A percentile compares a stretch with the other conserved stretches of the same genome.
Evolutionary conservation across 2,329 filamentous ascomycete species (phyloP).

Genomic region (Pseudocercospora pini-densiflorae): DNA sequence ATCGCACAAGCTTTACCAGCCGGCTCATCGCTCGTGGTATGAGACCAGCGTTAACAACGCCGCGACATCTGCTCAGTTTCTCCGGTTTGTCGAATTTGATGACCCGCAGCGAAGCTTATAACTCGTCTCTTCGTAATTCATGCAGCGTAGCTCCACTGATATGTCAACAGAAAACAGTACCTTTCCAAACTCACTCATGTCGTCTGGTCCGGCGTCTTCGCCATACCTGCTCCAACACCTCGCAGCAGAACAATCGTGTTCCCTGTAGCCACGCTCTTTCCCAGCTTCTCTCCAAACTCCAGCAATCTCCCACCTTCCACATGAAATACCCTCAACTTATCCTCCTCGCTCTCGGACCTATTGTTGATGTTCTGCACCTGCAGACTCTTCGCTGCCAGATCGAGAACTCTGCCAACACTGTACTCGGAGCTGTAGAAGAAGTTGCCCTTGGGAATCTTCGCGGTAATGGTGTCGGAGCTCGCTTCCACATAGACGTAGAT

Average conservation of each 20-base stretch:
- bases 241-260: conserved; percentile 89
- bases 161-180: not conserved
- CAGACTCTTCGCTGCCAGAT: conserved; percentile 74
- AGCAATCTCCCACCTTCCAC: conserved; percentile 86
- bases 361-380: conserved; percentile 88
- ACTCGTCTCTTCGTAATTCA: not conserved
- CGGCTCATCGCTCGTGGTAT: not conserved
- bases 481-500: conserved; percentile 91
- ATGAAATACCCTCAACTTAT: conserved; percentile 86
- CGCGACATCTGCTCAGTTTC: not conserved
- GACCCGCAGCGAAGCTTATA: not conserved
- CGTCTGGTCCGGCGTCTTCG: conserved; percentile 35
- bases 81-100: not conserved
- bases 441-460: conserved; percentile 72
- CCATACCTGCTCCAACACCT: conserved; percentile 72
- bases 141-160: not conserved
- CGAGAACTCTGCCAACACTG: conserved; percentile 84
- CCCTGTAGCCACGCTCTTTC: conserved; percentile 71
- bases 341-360: conserved; percentile 72
- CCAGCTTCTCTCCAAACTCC: conserved; percentile 87
- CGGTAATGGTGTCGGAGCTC: conserved; percentile 80
- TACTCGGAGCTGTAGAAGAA: conserved; percentile 68
- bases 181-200: too few species aligned
- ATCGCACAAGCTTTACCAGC: not conserved
- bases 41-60: not conserved